These are phyloP conservation scores for Leishmania tarentolae DNA, from an alignment of 208 protist genomes.

Conservation along the genomic window DNA sequence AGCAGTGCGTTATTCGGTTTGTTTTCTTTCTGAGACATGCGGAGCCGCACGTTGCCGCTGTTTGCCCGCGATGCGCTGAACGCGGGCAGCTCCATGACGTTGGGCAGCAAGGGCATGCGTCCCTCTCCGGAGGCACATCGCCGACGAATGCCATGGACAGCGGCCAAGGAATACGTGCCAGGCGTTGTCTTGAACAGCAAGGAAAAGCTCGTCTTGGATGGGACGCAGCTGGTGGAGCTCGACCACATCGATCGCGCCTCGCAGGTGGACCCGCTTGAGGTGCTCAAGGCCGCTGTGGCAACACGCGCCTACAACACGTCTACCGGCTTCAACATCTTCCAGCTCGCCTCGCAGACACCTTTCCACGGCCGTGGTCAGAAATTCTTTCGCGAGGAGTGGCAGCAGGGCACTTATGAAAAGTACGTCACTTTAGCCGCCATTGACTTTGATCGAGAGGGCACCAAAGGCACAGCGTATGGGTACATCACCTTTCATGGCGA, in stretches of 20 bases:
- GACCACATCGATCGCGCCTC: conserved; percentile 78
- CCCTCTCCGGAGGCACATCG: conserved; percentile 69
- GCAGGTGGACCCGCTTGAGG: conserved; percentile 85
- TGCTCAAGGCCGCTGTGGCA: conserved; percentile 78
- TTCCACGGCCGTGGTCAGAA: conserved; percentile 77
- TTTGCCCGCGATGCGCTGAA: conserved; percentile 70
- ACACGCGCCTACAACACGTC: conserved; percentile 82
- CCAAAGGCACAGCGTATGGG: conserved; percentile 78
- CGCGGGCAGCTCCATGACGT: conserved; percentile 85
- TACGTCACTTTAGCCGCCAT: conserved; percentile 83
- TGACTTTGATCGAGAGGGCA: conserved; percentile 78
- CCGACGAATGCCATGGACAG: conserved; percentile 89
- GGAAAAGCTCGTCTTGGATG: conserved; percentile 84
- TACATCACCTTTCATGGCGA: conserved; percentile 92
- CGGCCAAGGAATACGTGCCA: conserved; percentile 81
- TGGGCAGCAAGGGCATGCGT: conserved; percentile 76
- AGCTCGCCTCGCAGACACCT: conserved; percentile 70
- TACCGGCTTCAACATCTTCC: conserved; percentile 87
- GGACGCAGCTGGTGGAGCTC: conserved; percentile 73
- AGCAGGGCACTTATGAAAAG: conserved; percentile 90
- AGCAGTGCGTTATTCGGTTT: not conserved
- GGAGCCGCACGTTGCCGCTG: conserved; percentile 23
- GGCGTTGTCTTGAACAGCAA: conserved; percentile 81
- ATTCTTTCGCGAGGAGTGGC: conserved; percentile 88
- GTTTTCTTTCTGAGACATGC: conserved; percentile 9